Evolutionary conservation across 345 rosid genomes (phyloP).

Genomic region (Excoecaria agallocha): DNA sequence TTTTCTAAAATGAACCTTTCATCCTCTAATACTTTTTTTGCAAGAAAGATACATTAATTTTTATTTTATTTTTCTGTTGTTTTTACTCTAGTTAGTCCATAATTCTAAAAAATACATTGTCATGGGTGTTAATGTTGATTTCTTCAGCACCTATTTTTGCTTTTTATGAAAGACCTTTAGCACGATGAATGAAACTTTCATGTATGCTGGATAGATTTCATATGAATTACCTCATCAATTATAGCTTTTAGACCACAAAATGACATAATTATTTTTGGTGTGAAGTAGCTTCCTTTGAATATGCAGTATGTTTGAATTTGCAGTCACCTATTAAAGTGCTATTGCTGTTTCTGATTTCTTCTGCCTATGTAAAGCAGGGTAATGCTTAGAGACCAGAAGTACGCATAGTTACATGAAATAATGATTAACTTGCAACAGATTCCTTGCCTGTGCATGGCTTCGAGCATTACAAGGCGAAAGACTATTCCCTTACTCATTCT

Average conservation of each 20-base stretch:
- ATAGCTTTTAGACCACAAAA: neutral
- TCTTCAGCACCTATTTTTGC: neutral
- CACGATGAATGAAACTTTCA: neutral
- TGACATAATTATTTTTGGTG: neutral
- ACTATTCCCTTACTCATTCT: conserved; percentile 93
- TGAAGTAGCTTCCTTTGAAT: neutral
- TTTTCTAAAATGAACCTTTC: neutral
- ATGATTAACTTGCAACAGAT: conserved; percentile 96
- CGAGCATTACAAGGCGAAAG: conserved; percentile 97
- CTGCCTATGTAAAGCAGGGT: conserved; percentile 51
- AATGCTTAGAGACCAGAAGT: conserved; percentile 98
- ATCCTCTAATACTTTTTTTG: neutral
- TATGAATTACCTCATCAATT: neutral
- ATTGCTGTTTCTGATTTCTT: conserved; percentile 16
- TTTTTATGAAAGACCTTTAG: neutral
- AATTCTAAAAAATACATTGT: neutral
- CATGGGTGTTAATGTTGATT: neutral
- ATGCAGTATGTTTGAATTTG: neutral
- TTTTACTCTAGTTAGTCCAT: neutral
- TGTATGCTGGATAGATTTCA: neutral
- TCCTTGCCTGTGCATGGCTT: conserved; percentile 94
- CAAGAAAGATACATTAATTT: neutral
- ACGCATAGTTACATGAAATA: conserved; percentile 86
- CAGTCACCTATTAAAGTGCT: neutral
- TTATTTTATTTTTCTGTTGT: too few species aligned